Evolutionary conservation across 2,329 filamentous ascomycete genomes (phyloP).

Genomic region (Metarhizium robertsii): DNA sequence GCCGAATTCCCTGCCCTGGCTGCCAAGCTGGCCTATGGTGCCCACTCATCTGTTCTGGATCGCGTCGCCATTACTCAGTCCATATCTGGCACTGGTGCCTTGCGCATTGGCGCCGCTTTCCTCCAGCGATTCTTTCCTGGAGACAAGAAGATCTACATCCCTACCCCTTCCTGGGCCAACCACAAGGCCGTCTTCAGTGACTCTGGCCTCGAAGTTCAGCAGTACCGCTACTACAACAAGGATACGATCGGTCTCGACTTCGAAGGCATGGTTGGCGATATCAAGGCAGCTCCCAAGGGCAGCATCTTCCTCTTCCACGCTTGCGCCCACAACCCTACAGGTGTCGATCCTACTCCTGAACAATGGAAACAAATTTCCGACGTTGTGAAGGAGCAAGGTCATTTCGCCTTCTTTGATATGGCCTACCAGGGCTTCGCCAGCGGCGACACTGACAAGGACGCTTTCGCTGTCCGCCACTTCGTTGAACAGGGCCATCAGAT

Average conservation of each 20-base stretch:
- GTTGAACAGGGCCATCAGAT: constrained; percentile 85
- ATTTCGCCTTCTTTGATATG: constrained; percentile 99
- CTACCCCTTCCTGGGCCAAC: constrained; percentile 95
- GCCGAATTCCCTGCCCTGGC: constrained; percentile 90
- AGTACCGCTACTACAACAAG: constrained; percentile 99
- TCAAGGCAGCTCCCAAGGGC: constrained; percentile 78
- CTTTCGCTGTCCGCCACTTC: constrained; percentile 89
- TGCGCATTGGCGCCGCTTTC: constrained; percentile 92
- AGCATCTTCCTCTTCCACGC: constrained; percentile 92
- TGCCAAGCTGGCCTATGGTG: constrained; percentile 81
- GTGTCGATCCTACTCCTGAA: constrained; percentile 82
- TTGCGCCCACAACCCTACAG: constrained; percentile 96
- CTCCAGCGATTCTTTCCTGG: constrained; percentile 83
- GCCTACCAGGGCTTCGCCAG: constrained; percentile 98
- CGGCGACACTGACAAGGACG: constrained; percentile 84
- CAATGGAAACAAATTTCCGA: constrained; percentile 90
- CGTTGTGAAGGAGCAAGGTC: constrained; percentile 73
- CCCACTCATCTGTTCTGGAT: constrained; percentile 64
- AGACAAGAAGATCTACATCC: constrained; percentile 93
- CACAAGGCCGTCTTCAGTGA: constrained; percentile 95
- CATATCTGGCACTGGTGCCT: constrained; percentile 94
- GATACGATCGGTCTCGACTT: constrained; percentile 97
- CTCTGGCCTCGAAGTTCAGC: constrained; percentile 80
- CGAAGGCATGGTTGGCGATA: constrained; percentile 81
- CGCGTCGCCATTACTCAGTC: constrained; percentile 91